These are phyloP conservation scores for Syzygium aromaticum DNA, from an alignment of 345 rosid genomes.

Conservation along the genomic window DNA sequence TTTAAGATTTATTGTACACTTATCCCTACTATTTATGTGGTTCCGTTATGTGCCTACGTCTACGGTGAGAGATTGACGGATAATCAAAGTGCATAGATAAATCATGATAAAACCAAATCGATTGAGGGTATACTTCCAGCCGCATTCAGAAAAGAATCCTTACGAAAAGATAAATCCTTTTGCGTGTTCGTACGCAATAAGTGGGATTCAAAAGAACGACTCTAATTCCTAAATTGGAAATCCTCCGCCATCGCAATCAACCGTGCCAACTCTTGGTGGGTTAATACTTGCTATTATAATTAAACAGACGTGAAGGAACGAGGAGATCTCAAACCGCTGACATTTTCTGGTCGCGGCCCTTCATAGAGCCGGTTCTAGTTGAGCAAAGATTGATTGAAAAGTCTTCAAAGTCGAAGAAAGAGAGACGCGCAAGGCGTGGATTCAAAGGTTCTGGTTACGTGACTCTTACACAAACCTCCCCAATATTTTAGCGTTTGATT, in stretches of 20 bases:
- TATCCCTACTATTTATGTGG: no score
- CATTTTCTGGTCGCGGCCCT: neutral
- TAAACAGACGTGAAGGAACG: neutral
- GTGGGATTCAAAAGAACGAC: neutral
- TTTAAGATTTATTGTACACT: no score
- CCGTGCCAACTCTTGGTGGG: neutral
- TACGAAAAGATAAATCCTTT: neutral
- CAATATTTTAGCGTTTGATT: neutral
- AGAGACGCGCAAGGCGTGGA: neutral
- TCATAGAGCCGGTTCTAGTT: neutral
- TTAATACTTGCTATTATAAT: neutral
- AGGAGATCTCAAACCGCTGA: neutral
- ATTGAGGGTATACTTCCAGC: neutral
- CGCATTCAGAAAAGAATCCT: neutral
- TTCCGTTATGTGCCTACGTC: neutral
- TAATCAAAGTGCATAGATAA: neutral
- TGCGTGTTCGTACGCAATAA: rapidly evolving
- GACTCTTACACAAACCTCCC: neutral
- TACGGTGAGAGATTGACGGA: rapidly evolving
- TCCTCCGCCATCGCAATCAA: neutral
- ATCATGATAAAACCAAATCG: neutral
- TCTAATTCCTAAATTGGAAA: neutral
- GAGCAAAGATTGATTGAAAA: neutral
- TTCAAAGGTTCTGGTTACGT: neutral
- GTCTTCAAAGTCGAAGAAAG: neutral